Conservation (phyloP, 2,329 filamentous ascomycete species). For the Colletotrichum noveboracense region DNA sequence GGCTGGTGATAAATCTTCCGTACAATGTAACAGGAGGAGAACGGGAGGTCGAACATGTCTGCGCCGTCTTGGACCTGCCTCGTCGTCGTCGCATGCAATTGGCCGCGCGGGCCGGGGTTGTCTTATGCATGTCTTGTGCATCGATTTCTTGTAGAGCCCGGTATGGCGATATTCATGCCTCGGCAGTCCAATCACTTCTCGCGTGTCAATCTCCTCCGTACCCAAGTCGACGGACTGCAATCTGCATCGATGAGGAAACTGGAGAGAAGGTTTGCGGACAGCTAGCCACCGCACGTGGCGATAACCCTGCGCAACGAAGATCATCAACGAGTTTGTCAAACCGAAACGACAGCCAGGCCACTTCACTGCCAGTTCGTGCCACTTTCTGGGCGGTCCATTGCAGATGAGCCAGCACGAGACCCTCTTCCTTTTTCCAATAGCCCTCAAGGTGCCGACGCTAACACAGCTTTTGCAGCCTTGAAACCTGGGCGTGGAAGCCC, state of each 20-base stretch:
- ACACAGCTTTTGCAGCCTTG: not conserved
- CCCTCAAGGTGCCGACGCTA: conserved; percentile 14
- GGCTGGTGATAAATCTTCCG: not conserved
- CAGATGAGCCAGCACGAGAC: not conserved
- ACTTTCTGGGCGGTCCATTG: not conserved
- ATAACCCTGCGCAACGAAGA: not conserved
- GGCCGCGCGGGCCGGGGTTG: not conserved
- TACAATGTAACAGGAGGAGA: not conserved
- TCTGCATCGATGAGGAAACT: not conserved
- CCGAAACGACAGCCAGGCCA: conserved; percentile 1
- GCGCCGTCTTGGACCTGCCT: not conserved
- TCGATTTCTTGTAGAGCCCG: not conserved
- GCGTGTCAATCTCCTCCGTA: not conserved
- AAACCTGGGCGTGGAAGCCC: not conserved
- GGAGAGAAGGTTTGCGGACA: not conserved
- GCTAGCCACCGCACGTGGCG: not conserved
- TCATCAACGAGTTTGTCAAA: not conserved
- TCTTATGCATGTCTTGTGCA: conserved; percentile 1
- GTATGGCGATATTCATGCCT: not conserved
- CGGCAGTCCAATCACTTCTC: not conserved
- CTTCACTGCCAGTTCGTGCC: not conserved
- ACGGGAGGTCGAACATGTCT: not conserved
- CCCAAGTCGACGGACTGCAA: not conserved
- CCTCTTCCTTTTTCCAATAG: not conserved
- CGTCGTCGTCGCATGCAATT: not conserved